These are phyloP conservation scores for Euclidium syriacum DNA, from an alignment of 345 rosid species.

Conservation along the genomic window DNA sequence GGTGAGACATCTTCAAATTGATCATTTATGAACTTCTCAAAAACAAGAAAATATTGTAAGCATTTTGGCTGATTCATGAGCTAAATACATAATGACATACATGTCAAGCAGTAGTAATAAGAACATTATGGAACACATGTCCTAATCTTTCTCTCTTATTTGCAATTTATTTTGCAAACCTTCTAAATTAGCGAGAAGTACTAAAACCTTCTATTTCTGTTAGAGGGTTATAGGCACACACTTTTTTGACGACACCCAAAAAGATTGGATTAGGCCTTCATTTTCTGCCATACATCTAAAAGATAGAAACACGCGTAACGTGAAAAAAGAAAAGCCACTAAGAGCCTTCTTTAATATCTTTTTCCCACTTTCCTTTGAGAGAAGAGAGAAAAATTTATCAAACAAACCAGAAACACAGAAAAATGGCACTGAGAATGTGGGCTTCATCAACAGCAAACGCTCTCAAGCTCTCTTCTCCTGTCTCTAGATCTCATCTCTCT, in stretches of 20 bases:
- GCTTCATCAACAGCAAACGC: slow-evolving; percentile 94
- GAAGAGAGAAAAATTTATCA: too few species aligned
- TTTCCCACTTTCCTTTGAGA: slow-evolving; percentile 18
- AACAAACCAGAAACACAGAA: background rate
- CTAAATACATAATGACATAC: background rate
- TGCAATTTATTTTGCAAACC: background rate
- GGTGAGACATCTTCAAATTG: slow-evolving; percentile 40
- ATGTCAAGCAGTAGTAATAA: background rate
- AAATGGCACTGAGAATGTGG: slow-evolving; percentile 93
- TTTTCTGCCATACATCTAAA: slow-evolving; percentile 70
- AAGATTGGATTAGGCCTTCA: slow-evolving; percentile 72
- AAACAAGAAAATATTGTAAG: background rate
- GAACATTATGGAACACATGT: background rate
- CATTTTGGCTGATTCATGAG: background rate
- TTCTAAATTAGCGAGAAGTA: background rate
- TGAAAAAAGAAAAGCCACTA: background rate
- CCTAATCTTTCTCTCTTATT: background rate
- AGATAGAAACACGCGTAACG: slow-evolving; percentile 39
- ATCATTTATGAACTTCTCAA: background rate
- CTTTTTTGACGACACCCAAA: slow-evolving; percentile 8
- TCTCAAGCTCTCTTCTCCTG: slow-evolving; percentile 49
- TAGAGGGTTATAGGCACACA: too few species aligned
- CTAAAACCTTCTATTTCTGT: too few species aligned
- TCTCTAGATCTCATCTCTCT: slow-evolving; percentile 42
- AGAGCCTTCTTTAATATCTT: background rate